Base-by-base conservation (phyloP, 2,329 filamentous ascomycete genomes). In the Trichoderma sp. region DNA sequence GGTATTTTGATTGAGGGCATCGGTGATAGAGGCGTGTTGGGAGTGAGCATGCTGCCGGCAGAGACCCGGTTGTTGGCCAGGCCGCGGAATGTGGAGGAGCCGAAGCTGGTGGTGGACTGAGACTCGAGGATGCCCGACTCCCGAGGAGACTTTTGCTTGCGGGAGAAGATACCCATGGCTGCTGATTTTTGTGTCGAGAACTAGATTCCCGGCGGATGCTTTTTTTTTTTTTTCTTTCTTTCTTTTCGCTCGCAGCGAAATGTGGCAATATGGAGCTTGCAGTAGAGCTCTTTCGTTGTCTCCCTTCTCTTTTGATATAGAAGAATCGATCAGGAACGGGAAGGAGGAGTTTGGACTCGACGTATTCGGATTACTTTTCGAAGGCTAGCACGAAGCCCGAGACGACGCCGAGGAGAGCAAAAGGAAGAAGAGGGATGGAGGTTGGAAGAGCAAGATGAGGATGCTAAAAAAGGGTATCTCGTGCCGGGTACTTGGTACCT, bases 1-100 rank as follows among this genome's bases (percentile, higher is more conserved):
- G 92, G 90, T 75, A 95, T 87, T 74, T 82, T 85, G 75, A 80
- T 79, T 72, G 80, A 85, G 43, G 86, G 85, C 79, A 88, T 86
- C 60, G 86, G 85, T 12, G 86, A 84, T 73, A 85, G 74, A n/a
- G 86, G 85, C 3, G 84, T 86, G 36, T 78, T 83, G 6, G 86
- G 83, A 12, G 77, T 56, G 75, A 72, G 80, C 69, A 82, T 82
- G 75, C 86, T 89, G 70, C 83, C 82, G 62, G 82, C 85, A 8
- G 87, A 89, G 18, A 83, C 81, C 76, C 87, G 86, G 78, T 87
- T 87, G 76, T 83, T 77, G 26, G 34, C 7, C 73, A 79, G 78
- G 76, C 80, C 79, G 77, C 84, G 86, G 36, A 87, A 88, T 61
- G 80, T 81, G 72, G 82, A 83, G 51, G 88, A 89, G 73, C 85